Evolutionary conservation across 352 stramenopile genomes (phyloP).

Genomic region (Phytophthora podocarpi): DNA sequence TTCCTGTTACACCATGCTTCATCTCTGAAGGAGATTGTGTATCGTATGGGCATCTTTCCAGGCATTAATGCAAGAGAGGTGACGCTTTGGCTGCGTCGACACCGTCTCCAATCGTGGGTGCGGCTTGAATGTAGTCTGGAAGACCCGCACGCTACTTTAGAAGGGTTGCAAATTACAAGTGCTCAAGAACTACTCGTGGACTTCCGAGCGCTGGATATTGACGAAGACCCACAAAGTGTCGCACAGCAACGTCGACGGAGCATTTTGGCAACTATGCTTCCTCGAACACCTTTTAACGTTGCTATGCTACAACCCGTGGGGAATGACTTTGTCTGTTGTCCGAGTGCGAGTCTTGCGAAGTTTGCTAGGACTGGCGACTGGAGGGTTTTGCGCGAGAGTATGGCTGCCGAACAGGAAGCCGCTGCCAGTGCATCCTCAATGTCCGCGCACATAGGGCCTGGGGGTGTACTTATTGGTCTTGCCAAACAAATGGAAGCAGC

Average conservation of each 20-base stretch:
- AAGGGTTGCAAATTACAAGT: constrained; percentile 49
- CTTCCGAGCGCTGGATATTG: constrained; percentile 52
- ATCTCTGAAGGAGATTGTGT: constrained; percentile 62
- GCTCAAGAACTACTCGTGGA: constrained; percentile 71
- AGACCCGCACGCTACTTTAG: constrained; percentile 41
- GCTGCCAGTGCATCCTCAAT: constrained; percentile 12
- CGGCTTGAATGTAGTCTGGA: constrained; percentile 64
- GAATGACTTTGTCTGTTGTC: constrained; percentile 67
- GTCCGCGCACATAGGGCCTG: constrained; percentile 14
- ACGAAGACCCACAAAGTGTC: constrained; percentile 31
- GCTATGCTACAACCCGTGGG: constrained; percentile 57
- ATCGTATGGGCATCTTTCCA: constrained; percentile 56
- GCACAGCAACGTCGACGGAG: constrained; percentile 27
- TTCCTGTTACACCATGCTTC: constrained; percentile 48
- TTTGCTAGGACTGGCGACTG: constrained; percentile 44
- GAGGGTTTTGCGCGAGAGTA: constrained; percentile 34
- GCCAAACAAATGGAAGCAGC: constrained; percentile 38
- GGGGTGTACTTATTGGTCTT: constrained; percentile 36
- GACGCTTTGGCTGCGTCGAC: constrained; percentile 64
- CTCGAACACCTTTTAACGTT: constrained; percentile 40
- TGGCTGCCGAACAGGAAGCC: constrained; percentile 34
- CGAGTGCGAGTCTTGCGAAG: constrained; percentile 30
- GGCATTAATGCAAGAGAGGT: constrained; percentile 62
- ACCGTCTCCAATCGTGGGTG: constrained; percentile 61
- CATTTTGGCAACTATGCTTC: constrained; percentile 26